phyloP scores from a whole-genome alignment of 73 alveolate genomes.

The Effrenium voratum region DNA sequence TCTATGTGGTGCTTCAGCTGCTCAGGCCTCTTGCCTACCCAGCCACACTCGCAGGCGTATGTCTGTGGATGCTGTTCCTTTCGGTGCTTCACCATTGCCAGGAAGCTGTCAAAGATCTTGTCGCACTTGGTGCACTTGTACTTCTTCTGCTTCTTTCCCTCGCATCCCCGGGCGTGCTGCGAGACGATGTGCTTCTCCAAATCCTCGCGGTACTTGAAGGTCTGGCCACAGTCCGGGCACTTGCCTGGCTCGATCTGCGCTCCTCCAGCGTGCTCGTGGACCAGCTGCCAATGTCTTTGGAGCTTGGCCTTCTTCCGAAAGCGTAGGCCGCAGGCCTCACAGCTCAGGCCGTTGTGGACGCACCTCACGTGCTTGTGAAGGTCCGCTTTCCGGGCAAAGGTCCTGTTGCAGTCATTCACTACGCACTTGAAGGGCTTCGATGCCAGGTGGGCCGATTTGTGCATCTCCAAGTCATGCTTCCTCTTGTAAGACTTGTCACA shows the following conservation, averaged over 20 bases:
- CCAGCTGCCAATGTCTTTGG: conserved; percentile 53
- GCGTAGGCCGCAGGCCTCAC: conserved; percentile 84
- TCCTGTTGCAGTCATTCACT: not conserved
- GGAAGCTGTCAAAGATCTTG: not conserved
- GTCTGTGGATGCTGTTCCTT: conserved; percentile 20
- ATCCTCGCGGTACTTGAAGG: not conserved
- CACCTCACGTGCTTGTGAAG: conserved; percentile 27
- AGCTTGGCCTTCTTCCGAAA: conserved; percentile 65
- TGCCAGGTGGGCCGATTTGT: conserved; percentile 50
- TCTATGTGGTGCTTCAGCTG: conserved; percentile 66
- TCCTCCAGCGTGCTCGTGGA: conserved; percentile 38
- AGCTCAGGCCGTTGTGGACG: conserved; percentile 77
- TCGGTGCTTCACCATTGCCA: conserved; percentile 21
- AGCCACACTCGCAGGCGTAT: conserved; percentile 42
- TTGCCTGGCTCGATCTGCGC: not conserved
- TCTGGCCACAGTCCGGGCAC: conserved; percentile 66
- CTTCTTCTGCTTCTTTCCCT: not conserved
- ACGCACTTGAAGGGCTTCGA: conserved; percentile 42
- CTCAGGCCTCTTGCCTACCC: not conserved
- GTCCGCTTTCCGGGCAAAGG: conserved; percentile 48
- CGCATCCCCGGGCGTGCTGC: not conserved
- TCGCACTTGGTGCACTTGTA: conserved; percentile 44
- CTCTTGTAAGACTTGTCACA: conserved; percentile 81
- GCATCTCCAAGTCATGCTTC: conserved; percentile 44
- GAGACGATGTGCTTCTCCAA: conserved; percentile 15